These are phyloP conservation scores for Gentiana macrophylla DNA, from an alignment of 257 asterid genomes.

Conservation along the genomic window DNA sequence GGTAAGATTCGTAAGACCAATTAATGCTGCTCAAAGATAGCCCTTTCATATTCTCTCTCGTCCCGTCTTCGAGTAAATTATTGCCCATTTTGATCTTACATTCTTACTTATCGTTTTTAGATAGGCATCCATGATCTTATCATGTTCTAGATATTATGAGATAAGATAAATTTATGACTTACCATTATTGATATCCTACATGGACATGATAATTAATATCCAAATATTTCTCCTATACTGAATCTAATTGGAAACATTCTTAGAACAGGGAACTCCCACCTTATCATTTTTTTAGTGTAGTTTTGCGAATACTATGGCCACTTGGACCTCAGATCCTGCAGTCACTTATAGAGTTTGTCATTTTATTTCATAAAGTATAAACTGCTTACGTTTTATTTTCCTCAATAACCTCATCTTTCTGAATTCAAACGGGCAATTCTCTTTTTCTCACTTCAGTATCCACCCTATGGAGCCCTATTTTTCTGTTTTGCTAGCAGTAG, in stretches of 20 bases:
- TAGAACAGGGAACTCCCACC: background rate
- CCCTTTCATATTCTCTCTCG: background rate
- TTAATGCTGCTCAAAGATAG: background rate
- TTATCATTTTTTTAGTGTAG: background rate
- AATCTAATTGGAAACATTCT: too few species aligned
- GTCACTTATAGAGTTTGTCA: too few species aligned
- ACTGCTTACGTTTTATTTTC: too few species aligned
- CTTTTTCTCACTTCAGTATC: too few species aligned
- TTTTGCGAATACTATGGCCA: too few species aligned
- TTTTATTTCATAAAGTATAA: too few species aligned
- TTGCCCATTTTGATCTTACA: background rate
- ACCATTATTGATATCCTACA: background rate
- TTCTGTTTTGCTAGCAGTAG: too few species aligned
- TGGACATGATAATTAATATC: background rate
- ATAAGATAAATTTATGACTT: background rate
- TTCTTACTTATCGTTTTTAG: background rate
- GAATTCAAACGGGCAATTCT: background rate
- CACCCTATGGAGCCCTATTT: too few species aligned
- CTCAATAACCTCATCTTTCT: background rate
- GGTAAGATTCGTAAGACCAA: conserved; percentile 27
- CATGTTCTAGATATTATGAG: background rate
- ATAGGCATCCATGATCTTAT: background rate
- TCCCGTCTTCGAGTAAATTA: background rate
- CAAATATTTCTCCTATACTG: background rate
- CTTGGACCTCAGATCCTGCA: too few species aligned